Conservation (phyloP, 2,329 filamentous ascomycete genomes). For the Calonectria hawksworthii region DNA sequence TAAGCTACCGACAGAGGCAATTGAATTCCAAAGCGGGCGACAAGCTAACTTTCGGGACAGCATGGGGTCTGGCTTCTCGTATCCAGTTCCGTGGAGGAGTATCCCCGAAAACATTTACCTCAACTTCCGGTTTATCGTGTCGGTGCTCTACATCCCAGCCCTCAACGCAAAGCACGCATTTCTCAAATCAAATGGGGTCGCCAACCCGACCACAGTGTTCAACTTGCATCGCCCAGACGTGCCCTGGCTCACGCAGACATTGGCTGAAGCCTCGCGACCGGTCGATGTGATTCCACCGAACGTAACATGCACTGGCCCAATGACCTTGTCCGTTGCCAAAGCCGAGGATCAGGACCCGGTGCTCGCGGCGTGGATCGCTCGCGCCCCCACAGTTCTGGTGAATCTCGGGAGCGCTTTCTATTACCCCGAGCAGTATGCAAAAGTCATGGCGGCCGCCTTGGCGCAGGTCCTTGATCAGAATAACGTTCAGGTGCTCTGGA, state of each 20-base stretch:
- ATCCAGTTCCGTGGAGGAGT: constrained; percentile 58
- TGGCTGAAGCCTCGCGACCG: constrained; percentile 47
- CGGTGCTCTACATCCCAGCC: constrained; percentile 25
- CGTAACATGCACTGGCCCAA: constrained; percentile 55
- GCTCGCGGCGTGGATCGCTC: constrained; percentile 58
- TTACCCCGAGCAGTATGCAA: constrained; percentile 40
- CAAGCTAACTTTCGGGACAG: constrained; percentile 38
- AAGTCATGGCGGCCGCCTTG: constrained; percentile 44
- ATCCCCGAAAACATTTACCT: constrained; percentile 57
- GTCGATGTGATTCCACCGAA: constrained; percentile 53
- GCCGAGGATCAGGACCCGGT: constrained; percentile 57
- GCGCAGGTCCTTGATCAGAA: not conserved
- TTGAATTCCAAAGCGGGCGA: not conserved
- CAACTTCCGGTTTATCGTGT: constrained; percentile 35
- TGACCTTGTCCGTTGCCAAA: constrained; percentile 54
- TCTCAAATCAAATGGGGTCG: constrained; percentile 47
- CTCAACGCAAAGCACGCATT: constrained; percentile 46
- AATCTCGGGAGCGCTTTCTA: constrained; percentile 60
- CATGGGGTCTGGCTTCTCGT: constrained; percentile 57
- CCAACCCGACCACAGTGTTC: constrained; percentile 38
- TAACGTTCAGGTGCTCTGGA: not conserved
- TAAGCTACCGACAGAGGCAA: not conserved
- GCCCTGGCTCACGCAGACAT: constrained; percentile 44
- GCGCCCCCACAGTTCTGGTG: constrained; percentile 60
- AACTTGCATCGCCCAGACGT: constrained; percentile 39